These are phyloP conservation scores for Calonectria hawksworthii DNA, from an alignment of 2,329 filamentous ascomycete species.

Conservation along the genomic window DNA sequence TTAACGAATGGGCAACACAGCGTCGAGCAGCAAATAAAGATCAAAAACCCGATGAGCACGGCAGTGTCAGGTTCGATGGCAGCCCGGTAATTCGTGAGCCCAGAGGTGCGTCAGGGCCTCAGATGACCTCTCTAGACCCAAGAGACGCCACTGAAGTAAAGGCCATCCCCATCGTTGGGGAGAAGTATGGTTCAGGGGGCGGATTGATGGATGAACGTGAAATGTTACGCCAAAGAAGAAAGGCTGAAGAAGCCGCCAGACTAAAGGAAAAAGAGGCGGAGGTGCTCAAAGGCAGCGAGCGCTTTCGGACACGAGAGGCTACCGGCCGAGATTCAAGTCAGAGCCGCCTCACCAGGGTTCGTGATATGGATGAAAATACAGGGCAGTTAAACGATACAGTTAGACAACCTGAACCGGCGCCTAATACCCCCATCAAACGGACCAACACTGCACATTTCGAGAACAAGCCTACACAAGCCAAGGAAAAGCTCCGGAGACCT, in stretches of 20 bases:
- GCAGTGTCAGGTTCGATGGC: neutral
- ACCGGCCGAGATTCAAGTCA: neutral
- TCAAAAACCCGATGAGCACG: neutral
- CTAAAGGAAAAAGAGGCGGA: neutral
- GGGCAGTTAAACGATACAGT: neutral
- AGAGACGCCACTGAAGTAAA: neutral
- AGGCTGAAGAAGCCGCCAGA: neutral
- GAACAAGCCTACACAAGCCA: neutral
- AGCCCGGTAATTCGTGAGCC: neutral
- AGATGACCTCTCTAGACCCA: neutral
- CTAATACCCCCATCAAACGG: neutral
- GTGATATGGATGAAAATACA: neutral
- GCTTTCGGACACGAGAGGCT: neutral
- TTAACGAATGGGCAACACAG: neutral
- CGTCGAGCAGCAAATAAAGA: neutral
- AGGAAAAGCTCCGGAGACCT: neutral
- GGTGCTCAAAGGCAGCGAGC: neutral
- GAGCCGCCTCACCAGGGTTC: neutral
- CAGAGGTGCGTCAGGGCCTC: neutral
- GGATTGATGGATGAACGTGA: neutral
- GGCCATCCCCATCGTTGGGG: neutral
- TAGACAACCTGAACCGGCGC: neutral
- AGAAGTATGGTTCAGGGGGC: neutral
- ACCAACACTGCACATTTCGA: neutral
- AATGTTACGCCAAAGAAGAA: neutral